Evolutionary conservation across 2,329 filamentous ascomycete genomes (phyloP), one percentile per base, ranked within the genome.

Genomic region (Penicillium concentricum): DNA sequence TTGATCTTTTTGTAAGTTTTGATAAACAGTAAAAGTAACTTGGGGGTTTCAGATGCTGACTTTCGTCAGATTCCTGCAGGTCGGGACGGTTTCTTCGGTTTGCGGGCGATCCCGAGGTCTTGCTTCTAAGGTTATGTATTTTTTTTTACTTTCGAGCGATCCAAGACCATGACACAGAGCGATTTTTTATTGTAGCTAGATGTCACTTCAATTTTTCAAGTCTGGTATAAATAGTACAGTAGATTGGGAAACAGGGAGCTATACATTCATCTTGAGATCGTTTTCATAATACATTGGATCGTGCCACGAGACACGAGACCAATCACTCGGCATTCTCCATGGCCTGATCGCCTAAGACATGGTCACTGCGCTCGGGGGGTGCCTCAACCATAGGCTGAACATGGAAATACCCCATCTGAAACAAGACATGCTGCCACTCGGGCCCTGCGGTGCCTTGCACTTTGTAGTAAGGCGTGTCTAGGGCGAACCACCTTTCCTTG

Each of bases 401-500:
- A 13, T 59, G 63, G 44, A 74, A 74, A 58, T 75, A 58, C 2
- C 71, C 73, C 45, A 60, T 62, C 47, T 66, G 67, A 39, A 70
- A 63, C 44, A 76, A 65, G 13, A 70, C 57, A 30, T 74, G 62
- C 59, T 78, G 75, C 73, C 78, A 79, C 51, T 72, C 73, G 12
- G 64, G 61, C 12, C 71, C 73, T 15, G 84, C 86, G 0, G 91
- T 93, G n/a, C 75, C 77, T 74, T 91, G 79, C 2, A 93, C 85
- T 22, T 82, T 75, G 2, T 78, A 71, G 4, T 85, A 78, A 64
- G 89, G 86, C 10, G 90, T 71, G 12, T 79, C 77, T 3, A 81
- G 78, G 0, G 82, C 78, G 67, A 95, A 93, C 80, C 91, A 94
- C 57, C 81, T 82, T 58, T 93, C 89, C 47, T 84, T 80, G 41